These are phyloP conservation scores for Porodaedalea pini DNA, from an alignment of 1,284 basidiomycete genomes.

Conservation along the genomic window DNA sequence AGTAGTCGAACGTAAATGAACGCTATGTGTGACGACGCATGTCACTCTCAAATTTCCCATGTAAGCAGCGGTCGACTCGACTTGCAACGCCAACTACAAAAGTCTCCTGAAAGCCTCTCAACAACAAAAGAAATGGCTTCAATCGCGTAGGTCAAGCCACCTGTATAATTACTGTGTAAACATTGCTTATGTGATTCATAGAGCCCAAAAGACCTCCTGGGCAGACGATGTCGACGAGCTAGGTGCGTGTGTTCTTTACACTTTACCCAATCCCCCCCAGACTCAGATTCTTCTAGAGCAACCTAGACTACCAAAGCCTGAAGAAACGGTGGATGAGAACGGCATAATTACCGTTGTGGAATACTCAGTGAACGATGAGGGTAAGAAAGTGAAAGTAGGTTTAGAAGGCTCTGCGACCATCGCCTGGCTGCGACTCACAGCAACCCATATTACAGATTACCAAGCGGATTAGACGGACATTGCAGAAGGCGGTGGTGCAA, in stretches of 20 bases:
- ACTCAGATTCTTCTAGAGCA: constrained; percentile 31
- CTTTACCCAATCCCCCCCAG: not conserved
- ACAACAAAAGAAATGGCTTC: constrained; percentile 12
- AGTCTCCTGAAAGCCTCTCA: too few relatives aligned
- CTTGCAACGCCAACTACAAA: too few relatives aligned
- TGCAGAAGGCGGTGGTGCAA: constrained; percentile 92
- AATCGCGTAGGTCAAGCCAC: not conserved
- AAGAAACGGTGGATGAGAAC: constrained; percentile 81
- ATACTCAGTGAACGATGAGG: constrained; percentile 86
- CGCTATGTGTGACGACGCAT: too few relatives aligned
- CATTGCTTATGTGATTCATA: not conserved
- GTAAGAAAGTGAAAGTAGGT: constrained; percentile 89
- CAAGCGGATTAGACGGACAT: constrained; percentile 80
- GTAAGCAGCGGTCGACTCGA: too few relatives aligned
- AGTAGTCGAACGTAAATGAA: too few relatives aligned
- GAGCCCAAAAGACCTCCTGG: constrained; percentile 50
- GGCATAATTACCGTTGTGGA: constrained; percentile 86
- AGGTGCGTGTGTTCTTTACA: constrained; percentile 38
- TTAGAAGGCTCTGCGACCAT: not conserved
- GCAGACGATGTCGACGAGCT: constrained; percentile 80
- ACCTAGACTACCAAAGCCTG: constrained; percentile 35
- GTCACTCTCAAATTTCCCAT: too few relatives aligned
- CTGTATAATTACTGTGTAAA: not conserved
- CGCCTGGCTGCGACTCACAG: not conserved
- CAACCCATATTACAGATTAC: constrained; percentile 56